Percentiles rank a stretch among this genome's conserved stretches.
Evolutionary conservation across 495 filamentous ascomycete species (phyloP).

Genomic region (Podospora pseudoanserina): DNA sequence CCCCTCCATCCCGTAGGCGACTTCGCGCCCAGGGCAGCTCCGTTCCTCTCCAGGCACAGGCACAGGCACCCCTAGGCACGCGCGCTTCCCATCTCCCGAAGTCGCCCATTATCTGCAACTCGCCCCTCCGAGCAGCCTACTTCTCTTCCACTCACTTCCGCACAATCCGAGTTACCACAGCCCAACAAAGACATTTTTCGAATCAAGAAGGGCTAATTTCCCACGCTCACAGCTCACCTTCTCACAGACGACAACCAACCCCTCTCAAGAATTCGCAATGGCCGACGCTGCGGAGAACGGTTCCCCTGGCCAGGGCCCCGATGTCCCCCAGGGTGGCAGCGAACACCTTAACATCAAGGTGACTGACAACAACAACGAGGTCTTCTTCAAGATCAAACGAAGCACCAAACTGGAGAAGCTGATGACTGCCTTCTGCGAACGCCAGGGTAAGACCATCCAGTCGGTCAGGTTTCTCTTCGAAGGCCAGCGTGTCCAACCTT

Average conservation of each 20-base stretch:
- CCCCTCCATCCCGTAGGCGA: background rate
- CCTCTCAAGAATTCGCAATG: conserved; percentile 42
- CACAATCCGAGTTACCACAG: background rate
- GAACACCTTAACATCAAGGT: conserved; percentile 99
- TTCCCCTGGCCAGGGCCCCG: conserved; percentile 53
- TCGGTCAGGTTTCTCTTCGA: conserved; percentile 96
- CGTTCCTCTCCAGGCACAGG: background rate
- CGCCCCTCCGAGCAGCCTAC: too few relatives aligned
- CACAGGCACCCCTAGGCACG: background rate
- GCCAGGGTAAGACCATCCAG: conserved; percentile 80
- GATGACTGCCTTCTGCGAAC: conserved; percentile 98
- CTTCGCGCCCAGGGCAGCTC: background rate
- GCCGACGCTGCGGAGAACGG: conserved; percentile 52
- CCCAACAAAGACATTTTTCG: too few relatives aligned
- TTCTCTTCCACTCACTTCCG: background rate
- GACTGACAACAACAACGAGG: conserved; percentile 99
- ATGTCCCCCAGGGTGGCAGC: conserved; percentile 35
- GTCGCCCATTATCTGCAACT: background rate
- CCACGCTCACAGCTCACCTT: background rate
- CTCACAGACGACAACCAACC: conserved; percentile 20
- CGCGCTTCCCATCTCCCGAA: background rate
- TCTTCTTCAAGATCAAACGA: conserved; percentile 99
- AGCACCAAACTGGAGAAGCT: conserved; percentile 94
- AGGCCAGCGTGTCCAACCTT: conserved; percentile 80
- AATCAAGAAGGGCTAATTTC: background rate